Evolutionary conservation across 176 grass and related monocot genomes (phyloP), one percentile per base, ranked within the genome.

Genomic region (Phragmites australis): DNA sequence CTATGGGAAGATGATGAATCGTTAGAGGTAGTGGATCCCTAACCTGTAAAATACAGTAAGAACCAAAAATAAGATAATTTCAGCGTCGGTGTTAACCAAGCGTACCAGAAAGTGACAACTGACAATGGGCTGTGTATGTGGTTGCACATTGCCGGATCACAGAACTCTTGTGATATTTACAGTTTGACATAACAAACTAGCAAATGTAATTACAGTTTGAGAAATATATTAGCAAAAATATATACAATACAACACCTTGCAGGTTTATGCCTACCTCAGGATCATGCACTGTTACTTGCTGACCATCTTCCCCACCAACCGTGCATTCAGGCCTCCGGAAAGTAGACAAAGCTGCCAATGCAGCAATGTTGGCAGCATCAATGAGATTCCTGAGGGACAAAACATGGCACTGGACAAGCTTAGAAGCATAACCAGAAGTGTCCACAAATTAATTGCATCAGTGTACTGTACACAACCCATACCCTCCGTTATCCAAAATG

Each of bases 401-500:
- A 70, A 5, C 23, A 81, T 39, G 15, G 0, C 3, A 57, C 49
- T 5, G 1, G 31, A 41, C 27, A 6, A 13, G 6, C 29, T 69
- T 48, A 75, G 44, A 49, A 12, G 55, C 54, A 57, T 66, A 63
- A 52, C 59, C 37, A 10, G 4, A 80, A 49, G 10, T 6, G 16
- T 25, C 9, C 10, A 34, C 43, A 53, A 39, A 43, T 51, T 64
- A 65, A 68, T 75, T 64, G 76, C 37, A 79, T 76, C 47, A 40
- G 21, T 21, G 40, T 10, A 49, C 14, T 79, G 83, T 34, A 3
- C 61, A 64, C 65, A 59, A n/a, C 17, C 1, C 85, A 46, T 99
- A 95, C 96, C 96, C 96, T 83, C 96, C 96, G 49, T 99, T 99
- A 79, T 99, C 96, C 80, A 99, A 84, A 75, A 99, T 99, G 56